These are phyloP conservation scores for Ceratocystis cacaofunesta DNA, from an alignment of 2,329 filamentous ascomycete genomes.

Conservation along the genomic window DNA sequence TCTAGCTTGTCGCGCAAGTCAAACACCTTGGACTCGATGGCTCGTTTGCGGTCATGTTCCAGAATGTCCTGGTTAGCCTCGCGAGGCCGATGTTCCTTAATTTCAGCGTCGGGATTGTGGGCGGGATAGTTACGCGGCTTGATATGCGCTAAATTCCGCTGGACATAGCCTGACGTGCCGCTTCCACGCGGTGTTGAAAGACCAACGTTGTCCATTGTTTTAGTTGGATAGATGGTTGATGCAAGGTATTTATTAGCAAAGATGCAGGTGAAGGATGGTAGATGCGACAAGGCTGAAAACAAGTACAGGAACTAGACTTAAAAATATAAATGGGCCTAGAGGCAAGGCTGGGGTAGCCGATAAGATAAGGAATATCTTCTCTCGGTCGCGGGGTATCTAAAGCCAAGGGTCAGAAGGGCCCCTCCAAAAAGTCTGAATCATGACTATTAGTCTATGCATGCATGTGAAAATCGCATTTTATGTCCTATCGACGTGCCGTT, in stretches of 20 bases:
- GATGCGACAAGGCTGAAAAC: constrained; percentile 11
- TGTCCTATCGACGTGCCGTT: too few species aligned
- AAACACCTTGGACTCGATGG: constrained; percentile 85
- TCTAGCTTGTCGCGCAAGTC: constrained; percentile 84
- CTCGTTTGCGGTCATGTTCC: constrained; percentile 81
- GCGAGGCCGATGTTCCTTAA: constrained; percentile 58
- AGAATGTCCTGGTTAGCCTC: constrained; percentile 86
- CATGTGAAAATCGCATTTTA: background rate
- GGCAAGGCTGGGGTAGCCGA: constrained; percentile 12
- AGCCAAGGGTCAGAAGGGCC: background rate
- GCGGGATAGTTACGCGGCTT: constrained; percentile 59
- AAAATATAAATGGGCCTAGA: constrained; percentile 2
- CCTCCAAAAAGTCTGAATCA: background rate
- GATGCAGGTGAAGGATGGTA: background rate
- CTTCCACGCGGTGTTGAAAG: constrained; percentile 87
- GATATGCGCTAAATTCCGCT: constrained; percentile 84
- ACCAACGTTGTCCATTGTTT: constrained; percentile 59
- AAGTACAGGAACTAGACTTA: background rate
- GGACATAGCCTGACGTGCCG: constrained; percentile 93
- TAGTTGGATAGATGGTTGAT: background rate
- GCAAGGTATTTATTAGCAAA: background rate
- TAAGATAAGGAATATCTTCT: constrained; percentile 12
- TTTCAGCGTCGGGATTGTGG: constrained; percentile 50
- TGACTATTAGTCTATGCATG: background rate
- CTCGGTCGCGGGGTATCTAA: constrained; percentile 3